Conservation (phyloP, 2,329 filamentous ascomycete species). For the Diaporthe sp. region DNA sequence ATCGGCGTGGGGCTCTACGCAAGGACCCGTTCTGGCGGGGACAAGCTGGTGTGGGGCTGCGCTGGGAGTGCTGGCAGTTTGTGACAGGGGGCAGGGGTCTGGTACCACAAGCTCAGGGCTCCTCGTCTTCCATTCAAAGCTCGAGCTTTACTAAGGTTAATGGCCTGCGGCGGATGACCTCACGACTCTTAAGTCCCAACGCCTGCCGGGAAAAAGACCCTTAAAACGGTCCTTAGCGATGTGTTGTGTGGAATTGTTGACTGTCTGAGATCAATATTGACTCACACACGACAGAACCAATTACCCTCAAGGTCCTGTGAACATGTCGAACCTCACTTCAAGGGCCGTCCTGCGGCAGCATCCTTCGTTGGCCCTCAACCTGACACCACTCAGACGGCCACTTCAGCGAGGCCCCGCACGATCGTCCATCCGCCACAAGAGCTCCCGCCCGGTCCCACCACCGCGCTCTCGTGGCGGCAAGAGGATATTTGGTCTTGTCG, state of each 20-base stretch:
- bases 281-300: neutral
- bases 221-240: constrained; percentile 15
- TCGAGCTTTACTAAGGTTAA: constrained; percentile 36
- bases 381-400: neutral
- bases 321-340: constrained; percentile 33
- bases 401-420: constrained; percentile 21
- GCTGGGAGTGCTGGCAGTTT: constrained; percentile 11
- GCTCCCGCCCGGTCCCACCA: constrained; percentile 29
- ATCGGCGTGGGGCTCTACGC: constrained; percentile 33
- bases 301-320: neutral
- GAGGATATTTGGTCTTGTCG: constrained; percentile 16
- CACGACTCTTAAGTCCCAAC: constrained; percentile 31
- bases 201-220: neutral
- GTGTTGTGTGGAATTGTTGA: neutral
- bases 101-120: neutral
- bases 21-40: constrained; percentile 20
- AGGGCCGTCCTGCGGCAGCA: constrained; percentile 31
- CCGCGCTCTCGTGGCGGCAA: constrained; percentile 7
- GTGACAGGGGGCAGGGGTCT: constrained; percentile 8
- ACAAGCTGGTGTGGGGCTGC: constrained; percentile 24
- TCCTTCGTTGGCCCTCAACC: constrained; percentile 14
- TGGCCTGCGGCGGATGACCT: constrained; percentile 32
- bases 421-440: constrained; percentile 25
- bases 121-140: constrained; percentile 37
- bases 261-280: constrained; percentile 2